phyloP scores from a whole-genome alignment of 164 flowering plant species.

The Euptelea pleiosperma region DNA sequence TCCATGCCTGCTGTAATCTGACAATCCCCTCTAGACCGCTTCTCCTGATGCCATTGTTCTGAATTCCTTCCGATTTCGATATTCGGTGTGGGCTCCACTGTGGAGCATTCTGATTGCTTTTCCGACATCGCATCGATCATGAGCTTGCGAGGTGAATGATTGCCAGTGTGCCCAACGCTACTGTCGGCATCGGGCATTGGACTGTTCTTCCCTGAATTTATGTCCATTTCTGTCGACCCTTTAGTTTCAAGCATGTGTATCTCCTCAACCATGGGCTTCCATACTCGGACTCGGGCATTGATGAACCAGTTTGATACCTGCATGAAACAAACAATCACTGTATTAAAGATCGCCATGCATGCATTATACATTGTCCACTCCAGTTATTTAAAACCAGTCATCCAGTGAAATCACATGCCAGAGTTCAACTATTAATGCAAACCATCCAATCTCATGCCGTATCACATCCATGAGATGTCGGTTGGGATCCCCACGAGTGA shows the following conservation, averaged over 20 bases:
- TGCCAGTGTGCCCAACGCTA: conserved; percentile 5
- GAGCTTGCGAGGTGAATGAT: conserved; percentile 18
- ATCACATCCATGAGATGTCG: too few relatives aligned
- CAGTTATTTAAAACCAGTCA: too few relatives aligned
- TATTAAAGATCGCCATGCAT: too few relatives aligned
- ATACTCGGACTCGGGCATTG: conserved; percentile 83
- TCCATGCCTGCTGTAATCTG: conserved; percentile 29
- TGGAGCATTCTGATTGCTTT: conserved; percentile 22
- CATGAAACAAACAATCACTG: conserved; percentile 10
- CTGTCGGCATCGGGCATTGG: conserved; percentile 3
- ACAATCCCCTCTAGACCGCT: conserved; percentile 43
- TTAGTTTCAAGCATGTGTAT: conserved; percentile 79
- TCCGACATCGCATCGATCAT: conserved; percentile 12
- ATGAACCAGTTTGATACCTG: conserved; percentile 97
- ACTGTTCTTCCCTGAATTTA: conserved; percentile 15
- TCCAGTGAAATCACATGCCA: too few relatives aligned
- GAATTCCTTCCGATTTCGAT: conserved; percentile 11
- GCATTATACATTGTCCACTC: too few relatives aligned
- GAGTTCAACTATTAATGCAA: too few relatives aligned
- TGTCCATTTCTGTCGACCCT: conserved; percentile 28
- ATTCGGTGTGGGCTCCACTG: conserved; percentile 9
- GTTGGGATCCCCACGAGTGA: too few relatives aligned
- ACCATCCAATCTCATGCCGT: too few relatives aligned
- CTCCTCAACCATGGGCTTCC: conserved; percentile 98
- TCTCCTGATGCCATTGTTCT: conserved; percentile 47